phyloP scores from a whole-genome alignment of 1,284 basidiomycete genomes.

The Ceratobasidium sp. region DNA sequence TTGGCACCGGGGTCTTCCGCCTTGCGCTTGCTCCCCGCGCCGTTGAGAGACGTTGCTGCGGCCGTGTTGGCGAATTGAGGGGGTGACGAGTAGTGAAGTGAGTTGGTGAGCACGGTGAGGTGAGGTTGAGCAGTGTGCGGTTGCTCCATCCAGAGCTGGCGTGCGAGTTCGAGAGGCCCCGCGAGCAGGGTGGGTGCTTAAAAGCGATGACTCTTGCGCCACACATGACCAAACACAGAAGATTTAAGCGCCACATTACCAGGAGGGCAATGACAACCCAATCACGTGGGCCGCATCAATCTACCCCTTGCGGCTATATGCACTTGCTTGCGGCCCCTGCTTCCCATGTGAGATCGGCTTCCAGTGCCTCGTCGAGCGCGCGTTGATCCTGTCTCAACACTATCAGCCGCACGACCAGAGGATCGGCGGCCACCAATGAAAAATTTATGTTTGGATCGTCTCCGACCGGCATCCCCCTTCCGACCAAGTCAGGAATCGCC shows the following conservation, averaged over 20 bases:
- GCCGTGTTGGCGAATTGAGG: conserved; percentile 43
- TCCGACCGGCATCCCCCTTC: conserved; percentile 40
- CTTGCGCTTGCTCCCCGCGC: conserved; percentile 30
- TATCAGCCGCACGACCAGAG: conserved; percentile 10
- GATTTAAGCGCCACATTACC: conserved; percentile 35
- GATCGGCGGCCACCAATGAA: conserved; percentile 21
- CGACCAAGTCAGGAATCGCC: conserved; percentile 30
- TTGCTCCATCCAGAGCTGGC: conserved; percentile 41
- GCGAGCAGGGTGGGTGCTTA: conserved; percentile 7
- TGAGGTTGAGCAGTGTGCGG: conserved; percentile 1
- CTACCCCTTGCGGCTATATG: conserved; percentile 18
- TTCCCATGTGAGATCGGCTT: conserved; percentile 16
- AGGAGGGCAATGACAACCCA: conserved; percentile 1
- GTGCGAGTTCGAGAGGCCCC: conserved; percentile 16
- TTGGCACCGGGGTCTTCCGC: conserved; percentile 47
- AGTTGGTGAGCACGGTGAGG: conserved; percentile 15
- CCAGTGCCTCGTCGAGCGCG: conserved; percentile 18
- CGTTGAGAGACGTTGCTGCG: conserved; percentile 37
- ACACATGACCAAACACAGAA: conserved; percentile 28
- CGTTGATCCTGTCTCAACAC: conserved; percentile 3
- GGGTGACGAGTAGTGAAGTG: conserved; percentile 18
- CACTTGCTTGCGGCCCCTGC: not conserved
- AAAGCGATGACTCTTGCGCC: not conserved
- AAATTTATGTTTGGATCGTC: conserved; percentile 36
- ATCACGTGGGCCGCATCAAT: conserved; percentile 29